Evolutionary conservation across 345 rosid species (phyloP).

Genomic region (Populus nigra): DNA sequence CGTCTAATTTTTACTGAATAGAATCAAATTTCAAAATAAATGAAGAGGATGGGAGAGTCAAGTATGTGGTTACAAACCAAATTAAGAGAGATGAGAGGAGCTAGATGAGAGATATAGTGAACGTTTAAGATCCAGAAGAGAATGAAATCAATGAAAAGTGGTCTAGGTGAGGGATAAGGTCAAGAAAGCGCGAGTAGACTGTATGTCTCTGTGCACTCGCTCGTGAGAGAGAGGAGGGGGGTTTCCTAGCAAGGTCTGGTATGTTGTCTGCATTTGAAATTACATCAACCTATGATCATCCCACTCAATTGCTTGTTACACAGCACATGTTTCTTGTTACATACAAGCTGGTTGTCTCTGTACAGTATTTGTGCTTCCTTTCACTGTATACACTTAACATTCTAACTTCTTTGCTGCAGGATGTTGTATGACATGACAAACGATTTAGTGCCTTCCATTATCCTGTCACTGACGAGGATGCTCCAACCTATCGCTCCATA

Average conservation of each 20-base stretch:
- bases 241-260: too few species aligned
- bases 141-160: not conserved
- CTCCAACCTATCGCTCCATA: slow-evolving; percentile 82
- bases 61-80: not conserved
- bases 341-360: not conserved
- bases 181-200: not conserved
- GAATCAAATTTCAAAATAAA: not conserved
- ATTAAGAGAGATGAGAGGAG: not conserved
- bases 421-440: slow-evolving; percentile 82
- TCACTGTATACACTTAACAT: not conserved
- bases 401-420: slow-evolving; percentile 41
- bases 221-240: not conserved
- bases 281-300: not conserved
- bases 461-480: slow-evolving; percentile 94
- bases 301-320: not conserved
- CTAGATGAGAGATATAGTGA: not conserved
- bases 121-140: not conserved
- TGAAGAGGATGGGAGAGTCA: not conserved
- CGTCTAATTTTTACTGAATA: not conserved
- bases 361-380: not conserved
- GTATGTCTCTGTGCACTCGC: not conserved
- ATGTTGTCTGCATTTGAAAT: too few species aligned
- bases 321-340: not conserved
- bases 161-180: not conserved
- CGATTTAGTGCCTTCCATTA: slow-evolving; percentile 88